phyloP scores from a whole-genome alignment of 495 filamentous ascomycete species.

The Penicillium canariense region DNA sequence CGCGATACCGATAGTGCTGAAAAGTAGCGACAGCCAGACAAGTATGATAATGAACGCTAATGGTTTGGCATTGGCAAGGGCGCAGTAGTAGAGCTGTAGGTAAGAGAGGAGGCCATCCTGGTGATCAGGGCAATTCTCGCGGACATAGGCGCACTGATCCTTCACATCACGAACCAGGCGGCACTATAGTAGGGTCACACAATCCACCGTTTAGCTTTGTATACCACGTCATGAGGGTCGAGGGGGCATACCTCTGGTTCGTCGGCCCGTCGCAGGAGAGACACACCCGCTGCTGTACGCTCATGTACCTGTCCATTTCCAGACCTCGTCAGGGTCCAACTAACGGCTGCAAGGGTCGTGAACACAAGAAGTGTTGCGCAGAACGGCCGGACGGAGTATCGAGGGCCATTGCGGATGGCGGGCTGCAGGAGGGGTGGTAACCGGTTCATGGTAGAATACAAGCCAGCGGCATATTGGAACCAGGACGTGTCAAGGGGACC shows the following conservation, averaged over 20 bases:
- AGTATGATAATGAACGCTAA: constrained; percentile 75
- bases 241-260: constrained; percentile 37
- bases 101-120: constrained; percentile 89
- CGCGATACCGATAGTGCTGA: constrained; percentile 97
- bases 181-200: constrained; percentile 54
- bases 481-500: not conserved
- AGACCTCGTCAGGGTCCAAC: constrained; percentile 18
- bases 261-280: constrained; percentile 25
- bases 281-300: constrained; percentile 6
- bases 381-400: constrained; percentile 39
- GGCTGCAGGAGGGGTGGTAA: constrained; percentile 25
- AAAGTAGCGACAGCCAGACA: constrained; percentile 85
- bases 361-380: constrained; percentile 35
- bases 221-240: constrained; percentile 4
- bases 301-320: constrained; percentile 7
- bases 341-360: constrained; percentile 26
- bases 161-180: constrained; percentile 70
- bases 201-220: constrained; percentile 22
- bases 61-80: constrained; percentile 62
- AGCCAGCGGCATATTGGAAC: constrained; percentile 31
- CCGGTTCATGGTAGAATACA: constrained; percentile 24
- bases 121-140: constrained; percentile 78
- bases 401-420: constrained; percentile 26
- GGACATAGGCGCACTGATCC: constrained; percentile 86
- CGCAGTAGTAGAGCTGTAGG: constrained; percentile 89